Evolutionary conservation across 176 grass and related monocot genomes (phyloP).

Genomic region (Rhynchospora breviuscula): DNA sequence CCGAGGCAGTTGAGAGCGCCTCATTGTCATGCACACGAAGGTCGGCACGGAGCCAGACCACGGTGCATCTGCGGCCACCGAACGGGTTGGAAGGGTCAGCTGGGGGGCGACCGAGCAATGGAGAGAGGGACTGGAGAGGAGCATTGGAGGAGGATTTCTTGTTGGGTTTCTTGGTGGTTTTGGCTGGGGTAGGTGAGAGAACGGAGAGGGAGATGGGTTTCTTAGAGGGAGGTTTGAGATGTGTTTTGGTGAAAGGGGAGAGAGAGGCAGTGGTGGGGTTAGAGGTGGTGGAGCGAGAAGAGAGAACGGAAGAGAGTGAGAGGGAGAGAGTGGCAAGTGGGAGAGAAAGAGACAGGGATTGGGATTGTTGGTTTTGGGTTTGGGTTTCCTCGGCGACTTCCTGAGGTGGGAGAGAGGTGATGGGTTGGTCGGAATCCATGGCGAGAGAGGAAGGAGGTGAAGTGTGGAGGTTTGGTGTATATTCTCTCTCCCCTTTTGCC

Average conservation of each 20-base stretch:
- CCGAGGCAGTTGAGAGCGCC: slow-evolving; percentile 36
- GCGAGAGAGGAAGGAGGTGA: slow-evolving; percentile 26
- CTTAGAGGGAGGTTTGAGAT: slow-evolving; percentile 45
- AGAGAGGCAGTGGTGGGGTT: slow-evolving; percentile 22
- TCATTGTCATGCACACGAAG: slow-evolving; percentile 82
- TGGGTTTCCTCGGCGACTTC: neutral
- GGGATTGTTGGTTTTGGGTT: slow-evolving; percentile 26
- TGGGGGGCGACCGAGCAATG: slow-evolving; percentile 35
- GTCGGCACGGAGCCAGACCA: slow-evolving; percentile 84
- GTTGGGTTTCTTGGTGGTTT: slow-evolving; percentile 22
- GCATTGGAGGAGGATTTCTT: slow-evolving; percentile 47
- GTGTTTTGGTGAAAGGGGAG: slow-evolving; percentile 42
- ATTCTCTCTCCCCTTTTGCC: neutral
- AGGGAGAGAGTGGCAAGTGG: slow-evolving; percentile 59
- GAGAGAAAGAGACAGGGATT: slow-evolving; percentile 25
- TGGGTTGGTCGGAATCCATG: slow-evolving; percentile 28
- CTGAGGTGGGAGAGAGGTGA: slow-evolving; percentile 1
- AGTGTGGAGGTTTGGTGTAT: neutral
- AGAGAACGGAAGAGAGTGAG: slow-evolving; percentile 30
- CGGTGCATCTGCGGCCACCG: slow-evolving; percentile 52
- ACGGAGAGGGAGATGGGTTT: slow-evolving; percentile 49
- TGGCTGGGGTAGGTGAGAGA: slow-evolving; percentile 27
- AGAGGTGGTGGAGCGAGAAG: slow-evolving; percentile 22
- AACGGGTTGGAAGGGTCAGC: slow-evolving; percentile 37
- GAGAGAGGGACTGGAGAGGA: slow-evolving; percentile 38